A percentile compares a stretch with the other conserved stretches of the same genome.
These are phyloP conservation scores for Candolleomyces efflorescens DNA, from an alignment of 768 basidiomycete genomes.

Conservation along the genomic window DNA sequence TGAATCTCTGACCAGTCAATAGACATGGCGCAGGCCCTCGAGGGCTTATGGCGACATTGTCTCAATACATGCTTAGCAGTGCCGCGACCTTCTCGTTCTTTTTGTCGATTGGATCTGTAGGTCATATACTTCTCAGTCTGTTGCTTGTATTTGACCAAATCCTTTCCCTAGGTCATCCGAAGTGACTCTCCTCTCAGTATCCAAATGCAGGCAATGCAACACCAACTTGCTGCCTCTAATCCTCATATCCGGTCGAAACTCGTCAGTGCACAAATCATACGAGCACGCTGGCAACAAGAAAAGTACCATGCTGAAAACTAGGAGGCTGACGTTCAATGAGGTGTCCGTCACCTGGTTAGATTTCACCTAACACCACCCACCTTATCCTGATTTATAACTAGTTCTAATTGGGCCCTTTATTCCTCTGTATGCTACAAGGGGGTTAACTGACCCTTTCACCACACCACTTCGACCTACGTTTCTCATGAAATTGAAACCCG, in stretches of 20 bases:
- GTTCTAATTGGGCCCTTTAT: too few relatives aligned
- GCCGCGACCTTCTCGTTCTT: constrained; percentile 98
- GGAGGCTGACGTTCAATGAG: constrained; percentile 6
- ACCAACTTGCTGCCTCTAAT: constrained; percentile 52
- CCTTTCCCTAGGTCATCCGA: constrained; percentile 70
- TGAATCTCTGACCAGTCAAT: constrained; percentile 7
- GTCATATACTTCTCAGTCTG: constrained; percentile 15
- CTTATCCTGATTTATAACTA: background rate
- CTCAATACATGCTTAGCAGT: constrained; percentile 98
- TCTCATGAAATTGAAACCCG: too few relatives aligned
- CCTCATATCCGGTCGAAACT: constrained; percentile 52
- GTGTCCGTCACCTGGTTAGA: background rate
- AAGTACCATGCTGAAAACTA: constrained; percentile 27
- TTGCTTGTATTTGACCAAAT: constrained; percentile 5
- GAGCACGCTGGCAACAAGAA: constrained; percentile 73
- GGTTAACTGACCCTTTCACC: too few relatives aligned
- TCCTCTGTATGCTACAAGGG: too few relatives aligned
- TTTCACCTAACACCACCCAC: background rate
- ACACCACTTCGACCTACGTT: too few relatives aligned
- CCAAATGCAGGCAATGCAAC: constrained; percentile 58
- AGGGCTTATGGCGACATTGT: constrained; percentile 86
- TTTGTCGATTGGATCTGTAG: constrained; percentile 88
- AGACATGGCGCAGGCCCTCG: constrained; percentile 91
- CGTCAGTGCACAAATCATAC: constrained; percentile 68
- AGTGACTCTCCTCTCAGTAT: constrained; percentile 63